A percentile compares a stretch with the other conserved stretches of the same genome.
phyloP scores from a whole-genome alignment of 2,329 filamentous ascomycete species.

The Corynespora cassiicola region DNA sequence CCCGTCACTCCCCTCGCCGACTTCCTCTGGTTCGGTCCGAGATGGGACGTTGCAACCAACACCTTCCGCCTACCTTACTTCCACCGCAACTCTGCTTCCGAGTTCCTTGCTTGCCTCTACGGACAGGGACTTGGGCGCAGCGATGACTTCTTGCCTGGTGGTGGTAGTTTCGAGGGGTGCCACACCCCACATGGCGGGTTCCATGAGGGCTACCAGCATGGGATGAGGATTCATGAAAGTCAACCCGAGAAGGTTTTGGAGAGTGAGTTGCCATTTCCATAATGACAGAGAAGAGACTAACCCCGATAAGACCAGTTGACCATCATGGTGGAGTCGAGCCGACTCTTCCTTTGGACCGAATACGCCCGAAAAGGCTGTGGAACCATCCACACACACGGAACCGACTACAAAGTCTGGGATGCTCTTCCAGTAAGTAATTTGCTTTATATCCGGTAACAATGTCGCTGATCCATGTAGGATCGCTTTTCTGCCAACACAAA shows the following conservation, averaged over 20 bases:
- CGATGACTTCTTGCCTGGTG: conserved; percentile 51
- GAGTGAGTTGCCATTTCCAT: conserved; percentile 16
- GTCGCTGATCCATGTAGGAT: conserved; percentile 28
- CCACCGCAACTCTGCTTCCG: conserved; percentile 46
- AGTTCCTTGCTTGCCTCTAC: conserved; percentile 47
- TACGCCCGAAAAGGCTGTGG: conserved; percentile 44
- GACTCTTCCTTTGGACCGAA: conserved; percentile 48
- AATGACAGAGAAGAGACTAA: conserved; percentile 4
- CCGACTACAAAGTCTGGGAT: conserved; percentile 47
- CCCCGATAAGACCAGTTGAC: conserved; percentile 41
- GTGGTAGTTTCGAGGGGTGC: conserved; percentile 45
- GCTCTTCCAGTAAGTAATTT: conserved; percentile 35
- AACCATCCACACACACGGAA: conserved; percentile 41
- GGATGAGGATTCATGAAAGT: conserved; percentile 53
- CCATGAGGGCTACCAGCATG: conserved; percentile 53
- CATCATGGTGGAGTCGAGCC: conserved; percentile 47
- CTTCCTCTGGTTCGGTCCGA: conserved; percentile 47
- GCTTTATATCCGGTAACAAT: not conserved
- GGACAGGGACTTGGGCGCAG: conserved; percentile 46
- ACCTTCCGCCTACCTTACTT: conserved; percentile 49
- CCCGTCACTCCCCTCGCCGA: conserved; percentile 44
- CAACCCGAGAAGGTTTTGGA: conserved; percentile 52
- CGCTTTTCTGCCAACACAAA: conserved; percentile 43
- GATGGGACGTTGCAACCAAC: conserved; percentile 48
- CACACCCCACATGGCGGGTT: conserved; percentile 49